A percentile compares a stretch with the other conserved stretches of the same genome.
Conservation (phyloP, 768 basidiomycete genomes). For the Rhodotorula diobovata region DNA sequence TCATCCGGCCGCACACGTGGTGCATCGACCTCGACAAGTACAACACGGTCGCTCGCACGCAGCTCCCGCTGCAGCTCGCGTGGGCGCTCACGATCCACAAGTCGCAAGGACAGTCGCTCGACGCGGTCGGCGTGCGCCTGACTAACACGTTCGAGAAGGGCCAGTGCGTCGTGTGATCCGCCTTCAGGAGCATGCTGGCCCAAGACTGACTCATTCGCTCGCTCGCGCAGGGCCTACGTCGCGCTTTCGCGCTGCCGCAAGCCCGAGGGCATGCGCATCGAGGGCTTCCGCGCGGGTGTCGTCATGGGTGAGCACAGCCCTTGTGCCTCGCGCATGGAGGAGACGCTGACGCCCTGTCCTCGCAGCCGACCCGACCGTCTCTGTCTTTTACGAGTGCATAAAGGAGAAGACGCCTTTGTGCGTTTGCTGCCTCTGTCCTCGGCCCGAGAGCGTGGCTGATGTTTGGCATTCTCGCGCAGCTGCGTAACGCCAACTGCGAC, state of each 20-base stretch:
- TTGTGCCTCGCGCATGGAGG: neutral
- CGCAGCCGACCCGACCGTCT: slow-evolving; percentile 18
- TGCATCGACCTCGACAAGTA: slow-evolving; percentile 30
- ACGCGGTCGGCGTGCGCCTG: slow-evolving; percentile 87
- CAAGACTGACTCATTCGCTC: neutral
- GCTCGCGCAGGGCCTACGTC: slow-evolving; percentile 25
- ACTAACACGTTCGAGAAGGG: slow-evolving; percentile 71
- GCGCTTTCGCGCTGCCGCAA: slow-evolving; percentile 33
- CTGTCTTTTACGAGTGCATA: slow-evolving; percentile 29
- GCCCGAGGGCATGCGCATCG: slow-evolving; percentile 27
- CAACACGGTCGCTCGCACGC: slow-evolving; percentile 53
- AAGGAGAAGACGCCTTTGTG: slow-evolving; percentile 9
- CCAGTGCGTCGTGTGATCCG: slow-evolving; percentile 5
- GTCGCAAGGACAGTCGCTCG: slow-evolving; percentile 90
- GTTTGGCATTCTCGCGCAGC: neutral
- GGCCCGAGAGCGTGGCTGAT: neutral
- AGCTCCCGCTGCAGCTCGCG: slow-evolving; percentile 85
- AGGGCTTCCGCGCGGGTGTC: slow-evolving; percentile 31
- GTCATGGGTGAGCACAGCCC: slow-evolving; percentile 20
- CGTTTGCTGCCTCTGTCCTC: neutral
- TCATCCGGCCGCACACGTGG: slow-evolving; percentile 23
- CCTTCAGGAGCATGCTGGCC: too few relatives aligned
- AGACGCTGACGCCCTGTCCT: too few relatives aligned
- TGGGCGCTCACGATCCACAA: slow-evolving; percentile 73
- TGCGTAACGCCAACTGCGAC: slow-evolving; percentile 9